phyloP scores from a whole-genome alignment of 1,284 basidiomycete genomes.

The Heliocybe sulcata region DNA sequence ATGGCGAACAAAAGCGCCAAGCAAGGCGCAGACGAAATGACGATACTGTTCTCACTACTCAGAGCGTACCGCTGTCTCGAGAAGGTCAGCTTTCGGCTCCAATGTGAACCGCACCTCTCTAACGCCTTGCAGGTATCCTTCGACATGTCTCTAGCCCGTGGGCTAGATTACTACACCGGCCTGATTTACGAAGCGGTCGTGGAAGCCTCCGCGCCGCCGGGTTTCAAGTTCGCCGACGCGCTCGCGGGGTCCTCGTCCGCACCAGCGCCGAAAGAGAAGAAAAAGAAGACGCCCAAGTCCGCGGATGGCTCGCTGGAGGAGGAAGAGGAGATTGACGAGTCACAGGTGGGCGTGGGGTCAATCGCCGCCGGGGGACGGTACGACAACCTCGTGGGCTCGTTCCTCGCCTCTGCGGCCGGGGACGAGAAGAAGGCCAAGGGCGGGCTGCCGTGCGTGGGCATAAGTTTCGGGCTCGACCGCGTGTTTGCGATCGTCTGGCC shows the following conservation, averaged over 20 bases:
- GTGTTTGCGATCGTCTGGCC: constrained; percentile 92
- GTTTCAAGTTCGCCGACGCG: constrained; percentile 50
- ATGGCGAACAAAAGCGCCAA: constrained; percentile 72
- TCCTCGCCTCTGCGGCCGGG: constrained; percentile 73
- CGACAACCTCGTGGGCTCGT: constrained; percentile 95
- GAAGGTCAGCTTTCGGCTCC: constrained; percentile 39
- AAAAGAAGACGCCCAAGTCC: constrained; percentile 39
- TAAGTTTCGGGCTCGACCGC: constrained; percentile 93
- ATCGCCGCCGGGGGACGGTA: constrained; percentile 97
- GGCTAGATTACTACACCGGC: constrained; percentile 98
- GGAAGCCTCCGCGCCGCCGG: constrained; percentile 88
- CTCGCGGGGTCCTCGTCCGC: constrained; percentile 33
- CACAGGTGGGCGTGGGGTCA: constrained; percentile 90
- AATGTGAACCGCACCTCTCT: neutral
- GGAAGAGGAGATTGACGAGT: constrained; percentile 91
- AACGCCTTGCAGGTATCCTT: constrained; percentile 70
- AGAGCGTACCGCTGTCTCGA: constrained; percentile 77
- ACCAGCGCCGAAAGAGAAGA: constrained; percentile 40
- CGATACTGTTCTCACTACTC: constrained; percentile 78
- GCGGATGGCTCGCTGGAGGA: constrained; percentile 34
- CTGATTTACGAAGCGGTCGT: constrained; percentile 98
- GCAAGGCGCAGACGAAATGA: constrained; percentile 90
- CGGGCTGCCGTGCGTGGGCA: constrained; percentile 86
- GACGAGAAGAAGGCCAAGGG: constrained; percentile 54
- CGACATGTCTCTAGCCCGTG: constrained; percentile 93